Evolutionary conservation across 176 grass and related monocot species (phyloP).

Genomic region (Triticum turgidum): DNA sequence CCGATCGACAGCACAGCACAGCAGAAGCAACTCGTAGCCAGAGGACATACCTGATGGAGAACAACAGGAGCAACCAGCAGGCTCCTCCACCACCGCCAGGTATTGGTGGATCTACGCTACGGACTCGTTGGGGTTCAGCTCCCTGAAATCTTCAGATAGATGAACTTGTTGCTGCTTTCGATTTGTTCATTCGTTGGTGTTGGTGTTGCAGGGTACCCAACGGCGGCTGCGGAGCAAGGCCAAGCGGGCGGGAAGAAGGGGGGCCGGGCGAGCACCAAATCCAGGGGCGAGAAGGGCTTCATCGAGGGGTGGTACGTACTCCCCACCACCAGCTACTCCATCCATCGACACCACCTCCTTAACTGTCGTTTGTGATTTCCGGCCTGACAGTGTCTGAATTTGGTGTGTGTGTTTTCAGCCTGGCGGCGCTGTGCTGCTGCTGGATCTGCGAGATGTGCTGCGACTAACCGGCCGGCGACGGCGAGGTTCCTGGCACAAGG

Average conservation of each 20-base stretch:
- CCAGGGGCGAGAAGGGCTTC: slow-evolving; percentile 74
- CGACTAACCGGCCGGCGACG: slow-evolving; percentile 29
- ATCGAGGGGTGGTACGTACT: slow-evolving; percentile 71
- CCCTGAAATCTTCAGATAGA: neutral
- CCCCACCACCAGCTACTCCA: neutral
- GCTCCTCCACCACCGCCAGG: slow-evolving; percentile 42
- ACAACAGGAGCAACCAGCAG: slow-evolving; percentile 38
- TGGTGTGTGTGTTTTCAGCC: slow-evolving; percentile 28
- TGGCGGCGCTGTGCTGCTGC: slow-evolving; percentile 86
- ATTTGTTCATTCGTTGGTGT: neutral
- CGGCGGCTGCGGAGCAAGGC: slow-evolving; percentile 35
- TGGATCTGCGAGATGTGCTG: slow-evolving; percentile 95
- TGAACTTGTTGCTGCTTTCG: neutral
- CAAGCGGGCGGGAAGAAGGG: slow-evolving; percentile 33
- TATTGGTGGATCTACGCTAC: neutral
- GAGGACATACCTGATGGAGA: slow-evolving; percentile 28
- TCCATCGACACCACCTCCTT: neutral
- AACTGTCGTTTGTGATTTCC: neutral
- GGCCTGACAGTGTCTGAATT: neutral
- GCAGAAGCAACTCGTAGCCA: too few species aligned
- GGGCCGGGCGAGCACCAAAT: slow-evolving; percentile 32
- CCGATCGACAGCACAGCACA: neutral
- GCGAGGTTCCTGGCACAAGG: neutral
- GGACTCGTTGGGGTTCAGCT: neutral
- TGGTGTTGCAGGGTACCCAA: slow-evolving; percentile 62